These are phyloP conservation scores for Zygosaccharomyces bisporus DNA, from an alignment of 805 yeast genomes.

Conservation along the genomic window DNA sequence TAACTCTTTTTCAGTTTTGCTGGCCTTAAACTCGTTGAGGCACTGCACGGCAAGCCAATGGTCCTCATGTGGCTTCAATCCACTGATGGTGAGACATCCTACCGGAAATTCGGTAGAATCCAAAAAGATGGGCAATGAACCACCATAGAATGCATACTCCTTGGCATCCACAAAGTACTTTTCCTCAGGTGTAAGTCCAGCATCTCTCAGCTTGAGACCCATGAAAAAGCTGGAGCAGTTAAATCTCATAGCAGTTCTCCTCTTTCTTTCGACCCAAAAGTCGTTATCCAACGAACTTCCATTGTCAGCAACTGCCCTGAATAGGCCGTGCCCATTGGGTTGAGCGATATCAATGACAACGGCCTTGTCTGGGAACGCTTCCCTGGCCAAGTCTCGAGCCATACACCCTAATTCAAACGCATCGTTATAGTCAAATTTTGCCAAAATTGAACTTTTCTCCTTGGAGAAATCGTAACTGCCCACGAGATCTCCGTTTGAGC, in stretches of 20 bases:
- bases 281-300: constrained; percentile 50
- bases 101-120: constrained; percentile 35
- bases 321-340: constrained; percentile 44
- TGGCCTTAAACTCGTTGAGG: constrained; percentile 17
- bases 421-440: constrained; percentile 32
- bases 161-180: constrained; percentile 40
- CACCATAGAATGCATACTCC: constrained; percentile 54
- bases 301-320: constrained; percentile 39
- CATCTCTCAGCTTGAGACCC: constrained; percentile 41
- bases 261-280: constrained; percentile 49
- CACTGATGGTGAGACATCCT: constrained; percentile 53
- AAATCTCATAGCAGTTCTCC: constrained; percentile 46
- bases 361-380: constrained; percentile 33
- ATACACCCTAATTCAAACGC: constrained; percentile 47
- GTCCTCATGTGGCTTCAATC: constrained; percentile 53
- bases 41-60: constrained; percentile 43
- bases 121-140: constrained; percentile 49
- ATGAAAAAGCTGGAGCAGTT: constrained; percentile 46
- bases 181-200: constrained; percentile 37
- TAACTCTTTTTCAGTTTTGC: constrained; percentile 14
- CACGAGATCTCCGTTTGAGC: not conserved
- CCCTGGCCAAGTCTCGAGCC: constrained; percentile 38
- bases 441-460: constrained; percentile 1
- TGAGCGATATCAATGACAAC: constrained; percentile 49
- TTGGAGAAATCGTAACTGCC: not conserved